Conservation (phyloP, 2,329 filamentous ascomycete species). For the Talaromyces sp. region DNA sequence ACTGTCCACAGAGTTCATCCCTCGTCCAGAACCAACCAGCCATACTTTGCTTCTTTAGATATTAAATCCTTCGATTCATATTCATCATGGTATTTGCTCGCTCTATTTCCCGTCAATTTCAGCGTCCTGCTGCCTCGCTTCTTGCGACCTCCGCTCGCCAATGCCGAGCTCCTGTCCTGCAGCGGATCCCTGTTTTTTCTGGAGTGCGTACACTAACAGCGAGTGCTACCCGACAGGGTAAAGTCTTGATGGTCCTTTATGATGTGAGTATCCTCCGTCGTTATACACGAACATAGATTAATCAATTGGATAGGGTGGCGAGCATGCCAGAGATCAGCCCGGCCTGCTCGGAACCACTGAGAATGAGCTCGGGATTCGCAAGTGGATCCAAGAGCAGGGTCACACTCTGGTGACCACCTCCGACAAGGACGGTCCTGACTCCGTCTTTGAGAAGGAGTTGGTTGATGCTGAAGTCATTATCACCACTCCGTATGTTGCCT, state of each 20-base stretch:
- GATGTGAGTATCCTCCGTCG: conserved; percentile 56
- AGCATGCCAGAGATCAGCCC: conserved; percentile 85
- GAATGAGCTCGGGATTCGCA: conserved; percentile 94
- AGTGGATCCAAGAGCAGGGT: conserved; percentile 96
- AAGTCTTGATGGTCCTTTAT: conserved; percentile 91
- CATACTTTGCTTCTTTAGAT: no score
- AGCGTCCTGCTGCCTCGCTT: conserved; percentile 51
- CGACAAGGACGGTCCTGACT: conserved; percentile 93
- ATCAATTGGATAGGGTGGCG: conserved; percentile 53
- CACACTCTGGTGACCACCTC: conserved; percentile 96
- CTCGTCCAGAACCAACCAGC: no score
- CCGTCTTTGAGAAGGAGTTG: conserved; percentile 89
- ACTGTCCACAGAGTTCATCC: no score
- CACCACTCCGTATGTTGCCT: conserved; percentile 73
- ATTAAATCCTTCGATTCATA: no score
- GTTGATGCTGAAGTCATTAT: conserved; percentile 98
- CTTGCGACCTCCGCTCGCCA: conserved; percentile 35
- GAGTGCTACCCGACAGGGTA: conserved; percentile 72
- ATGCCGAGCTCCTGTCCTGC: conserved; percentile 28
- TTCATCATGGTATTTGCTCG: conserved; percentile 60
- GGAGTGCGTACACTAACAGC: conserved; percentile 59
- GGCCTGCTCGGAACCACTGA: conserved; percentile 89
- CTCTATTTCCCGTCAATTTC: conserved; percentile 53
- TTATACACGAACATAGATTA: background rate
- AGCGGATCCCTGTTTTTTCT: conserved; percentile 32